Conservation (phyloP, 495 filamentous ascomycete genomes). For the Amniculicola lignicola region DNA sequence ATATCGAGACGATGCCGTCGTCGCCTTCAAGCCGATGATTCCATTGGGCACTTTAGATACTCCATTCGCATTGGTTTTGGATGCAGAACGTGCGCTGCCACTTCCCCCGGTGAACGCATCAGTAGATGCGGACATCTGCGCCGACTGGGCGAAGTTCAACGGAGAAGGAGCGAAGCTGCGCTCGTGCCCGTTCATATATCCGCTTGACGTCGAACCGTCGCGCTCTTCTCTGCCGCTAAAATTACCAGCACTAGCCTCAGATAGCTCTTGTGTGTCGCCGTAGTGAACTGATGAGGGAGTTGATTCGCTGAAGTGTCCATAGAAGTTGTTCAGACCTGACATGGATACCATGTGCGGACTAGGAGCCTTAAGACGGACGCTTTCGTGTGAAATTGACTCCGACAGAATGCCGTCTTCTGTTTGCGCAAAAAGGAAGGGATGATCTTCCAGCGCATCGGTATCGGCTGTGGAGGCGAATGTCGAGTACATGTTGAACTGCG, state of each 20-base stretch:
- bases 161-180: conserved; percentile 19
- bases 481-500: conserved; percentile 23
- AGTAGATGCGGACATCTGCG: background rate
- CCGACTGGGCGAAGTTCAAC: conserved; percentile 11
- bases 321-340: conserved; percentile 26
- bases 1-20: background rate
- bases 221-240: conserved; percentile 31
- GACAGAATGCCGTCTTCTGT: conserved; percentile 17
- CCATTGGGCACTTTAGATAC: conserved; percentile 1
- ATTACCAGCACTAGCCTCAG: conserved; percentile 27
- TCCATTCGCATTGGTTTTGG: background rate
- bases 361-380: conserved; percentile 18
- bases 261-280: conserved; percentile 25
- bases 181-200: conserved; percentile 21
- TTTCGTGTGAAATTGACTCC: conserved; percentile 24
- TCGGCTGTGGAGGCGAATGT: conserved; percentile 24
- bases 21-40: background rate
- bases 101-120: background rate
- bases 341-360: conserved; percentile 17
- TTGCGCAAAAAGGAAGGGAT: conserved; percentile 22
- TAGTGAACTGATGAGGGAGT: conserved; percentile 31
- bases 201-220: conserved; percentile 25
- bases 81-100: background rate
- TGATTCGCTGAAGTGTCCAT: conserved; percentile 35
- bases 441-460: conserved; percentile 25